Percentiles rank a stretch among this genome's conserved stretches.
These are phyloP conservation scores for Malus hybrid DNA, from an alignment of 331 rosid genomes.

Conservation along the genomic window DNA sequence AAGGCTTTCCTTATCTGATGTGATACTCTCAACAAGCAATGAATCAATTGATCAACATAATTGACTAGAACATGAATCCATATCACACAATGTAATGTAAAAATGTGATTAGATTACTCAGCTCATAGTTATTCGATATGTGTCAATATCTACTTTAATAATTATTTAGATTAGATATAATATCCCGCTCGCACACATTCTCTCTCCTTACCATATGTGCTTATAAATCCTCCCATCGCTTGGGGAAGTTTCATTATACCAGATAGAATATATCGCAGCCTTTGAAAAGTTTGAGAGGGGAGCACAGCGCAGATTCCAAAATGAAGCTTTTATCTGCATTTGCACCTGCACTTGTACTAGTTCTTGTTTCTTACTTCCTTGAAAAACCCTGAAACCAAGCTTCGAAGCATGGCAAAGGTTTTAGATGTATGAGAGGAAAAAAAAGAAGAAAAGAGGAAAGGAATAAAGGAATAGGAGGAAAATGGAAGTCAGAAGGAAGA, in stretches of 20 bases:
- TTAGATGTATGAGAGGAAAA: background rate
- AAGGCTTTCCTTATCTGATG: no score
- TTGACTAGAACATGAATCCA: no score
- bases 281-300: background rate
- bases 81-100: no score
- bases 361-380: background rate
- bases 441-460: background rate
- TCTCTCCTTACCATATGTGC: no score
- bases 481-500: background rate
- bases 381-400: background rate
- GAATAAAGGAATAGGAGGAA: background rate
- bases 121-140: background rate
- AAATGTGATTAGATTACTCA: no score
- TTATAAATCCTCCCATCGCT: background rate
- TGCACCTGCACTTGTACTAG: slow-evolving; percentile 75
- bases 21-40: no score
- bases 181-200: no score
- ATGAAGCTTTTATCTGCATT: slow-evolving; percentile 76
- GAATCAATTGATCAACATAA: no score
- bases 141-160: background rate
- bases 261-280: no score
- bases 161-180: background rate
- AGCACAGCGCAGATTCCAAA: slow-evolving; percentile 7
- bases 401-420: background rate
- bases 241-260: background rate